Evolutionary conservation across 805 yeast genomes (phyloP).

Genomic region (Saccharomycopsis microspora): DNA sequence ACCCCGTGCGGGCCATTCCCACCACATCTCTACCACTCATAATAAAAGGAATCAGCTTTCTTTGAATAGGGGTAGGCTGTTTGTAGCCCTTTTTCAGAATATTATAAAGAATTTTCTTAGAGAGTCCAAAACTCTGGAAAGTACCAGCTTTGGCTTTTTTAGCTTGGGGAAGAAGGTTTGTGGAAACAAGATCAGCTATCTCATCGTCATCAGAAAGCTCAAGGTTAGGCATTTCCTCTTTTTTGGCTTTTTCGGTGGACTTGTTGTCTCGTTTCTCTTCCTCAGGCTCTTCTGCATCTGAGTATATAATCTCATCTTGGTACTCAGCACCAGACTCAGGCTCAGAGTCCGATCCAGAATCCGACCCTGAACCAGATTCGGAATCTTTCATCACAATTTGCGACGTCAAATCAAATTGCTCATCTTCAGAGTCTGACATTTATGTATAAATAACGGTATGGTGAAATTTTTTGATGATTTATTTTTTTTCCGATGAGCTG

Average conservation of each 20-base stretch:
- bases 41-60: conserved; percentile 87
- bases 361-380: conserved; percentile 21
- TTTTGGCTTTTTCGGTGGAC: conserved; percentile 14
- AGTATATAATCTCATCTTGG: conserved; percentile 32
- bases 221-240: conserved; percentile 32
- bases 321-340: conserved; percentile 22
- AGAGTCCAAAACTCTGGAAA: conserved; percentile 83
- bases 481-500: not conserved
- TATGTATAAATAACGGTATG: no score
- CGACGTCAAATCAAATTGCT: conserved; percentile 9
- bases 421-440: conserved; percentile 14
- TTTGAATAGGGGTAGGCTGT: conserved; percentile 96
- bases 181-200: conserved; percentile 29
- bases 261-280: conserved; percentile 16
- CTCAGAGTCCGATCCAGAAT: conserved; percentile 19
- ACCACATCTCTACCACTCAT: conserved; percentile 87
- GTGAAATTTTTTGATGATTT: not conserved
- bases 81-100: conserved; percentile 78
- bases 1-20: conserved; percentile 99
- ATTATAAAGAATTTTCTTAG: conserved; percentile 57
- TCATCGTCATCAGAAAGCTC: conserved; percentile 45
- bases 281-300: conserved; percentile 19
- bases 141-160: conserved; percentile 67
- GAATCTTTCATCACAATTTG: conserved; percentile 4
- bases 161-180: conserved; percentile 29